These are phyloP conservation scores for Erodium trifolium DNA, from an alignment of 441 rosid genomes.

Conservation along the genomic window DNA sequence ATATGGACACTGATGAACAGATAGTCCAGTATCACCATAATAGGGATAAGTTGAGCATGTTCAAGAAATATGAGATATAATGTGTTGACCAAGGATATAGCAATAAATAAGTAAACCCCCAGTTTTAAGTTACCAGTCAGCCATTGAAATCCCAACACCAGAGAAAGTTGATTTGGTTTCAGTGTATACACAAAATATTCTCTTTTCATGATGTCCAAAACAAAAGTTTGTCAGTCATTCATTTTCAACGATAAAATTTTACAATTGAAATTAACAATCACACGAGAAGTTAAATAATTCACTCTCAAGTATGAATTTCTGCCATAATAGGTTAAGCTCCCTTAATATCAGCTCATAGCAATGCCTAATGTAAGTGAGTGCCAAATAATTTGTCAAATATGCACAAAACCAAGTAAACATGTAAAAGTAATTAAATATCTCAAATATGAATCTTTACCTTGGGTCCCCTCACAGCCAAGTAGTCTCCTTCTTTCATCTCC, in stretches of 20 bases:
- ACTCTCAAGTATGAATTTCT: not conserved
- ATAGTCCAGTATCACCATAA: not conserved
- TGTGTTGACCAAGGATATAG: not conserved
- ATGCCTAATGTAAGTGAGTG: not conserved
- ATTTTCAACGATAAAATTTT: not conserved
- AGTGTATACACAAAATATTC: not conserved
- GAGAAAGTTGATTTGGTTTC: not conserved
- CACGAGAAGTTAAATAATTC: not conserved
- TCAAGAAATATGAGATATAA: not conserved
- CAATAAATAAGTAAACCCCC: not conserved
- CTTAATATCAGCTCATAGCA: not conserved
- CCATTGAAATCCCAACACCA: not conserved
- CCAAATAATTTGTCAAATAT: not conserved
- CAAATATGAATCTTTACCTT: conserved; percentile 27
- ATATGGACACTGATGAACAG: not conserved
- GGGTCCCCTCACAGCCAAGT: conserved; percentile 44
- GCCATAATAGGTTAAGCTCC: not conserved
- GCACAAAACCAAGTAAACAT: not conserved
- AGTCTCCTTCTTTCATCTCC: conserved; percentile 40
- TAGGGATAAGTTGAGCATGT: not conserved
- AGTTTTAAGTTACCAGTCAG: not conserved
- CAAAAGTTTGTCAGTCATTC: not conserved
- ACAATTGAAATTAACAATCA: not conserved
- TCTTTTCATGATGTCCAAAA: not conserved
- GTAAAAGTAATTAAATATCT: not conserved